Evolutionary conservation across 352 stramenopile genomes (phyloP), one percentile per base, ranked within the genome.

Genomic region (Pilasporangium apinafurcum): DNA sequence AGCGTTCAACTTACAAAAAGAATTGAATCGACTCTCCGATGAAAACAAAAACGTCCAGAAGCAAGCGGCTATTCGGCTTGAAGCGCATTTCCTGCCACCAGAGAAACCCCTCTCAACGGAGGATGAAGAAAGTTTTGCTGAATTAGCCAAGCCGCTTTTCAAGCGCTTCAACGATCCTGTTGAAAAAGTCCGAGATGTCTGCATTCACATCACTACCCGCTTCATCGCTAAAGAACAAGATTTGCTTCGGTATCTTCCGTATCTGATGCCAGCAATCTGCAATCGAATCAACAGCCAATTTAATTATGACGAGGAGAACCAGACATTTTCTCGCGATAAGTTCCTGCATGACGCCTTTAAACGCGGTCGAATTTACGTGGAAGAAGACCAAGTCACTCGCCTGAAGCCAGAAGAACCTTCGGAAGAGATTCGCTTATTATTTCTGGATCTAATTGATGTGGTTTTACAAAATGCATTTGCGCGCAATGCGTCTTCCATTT

Each of bases 141-240:
- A 72, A 26, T 64, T 91, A 24, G 75, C 73, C 30, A 91, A 90
- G 36, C 61, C 72, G 17, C 51, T 93, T 9, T 87, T 93, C 50
- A 88, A 83, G 52, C 74, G 79, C 21, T 90, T 93, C 40, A 90
- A 87, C 38, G 81, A 91, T 48, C 72, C 71, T 6, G 49, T 89
- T 7, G 81, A 93, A 29, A 90, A 86, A 35, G 75, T 91, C 12
- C 64, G 81, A 8, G 77, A 86, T 13, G 55, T 85, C n/a, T 79
- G 67, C 48, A 68, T 93, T 20, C 65, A 61, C 5, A 29, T 91
- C 24, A 58, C 50, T 5, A 86, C 58, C 13, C 49, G 49, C 24
- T 82, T 68, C 34, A 51, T 93, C 27, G 45, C 56, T 0, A 10
- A 38, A 13, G 68, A 83, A 30, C 44, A 72, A 38, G 76, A 91